phyloP scores from a whole-genome alignment of 2,329 filamentous ascomycete species.

The Fusarium nelsonii region DNA sequence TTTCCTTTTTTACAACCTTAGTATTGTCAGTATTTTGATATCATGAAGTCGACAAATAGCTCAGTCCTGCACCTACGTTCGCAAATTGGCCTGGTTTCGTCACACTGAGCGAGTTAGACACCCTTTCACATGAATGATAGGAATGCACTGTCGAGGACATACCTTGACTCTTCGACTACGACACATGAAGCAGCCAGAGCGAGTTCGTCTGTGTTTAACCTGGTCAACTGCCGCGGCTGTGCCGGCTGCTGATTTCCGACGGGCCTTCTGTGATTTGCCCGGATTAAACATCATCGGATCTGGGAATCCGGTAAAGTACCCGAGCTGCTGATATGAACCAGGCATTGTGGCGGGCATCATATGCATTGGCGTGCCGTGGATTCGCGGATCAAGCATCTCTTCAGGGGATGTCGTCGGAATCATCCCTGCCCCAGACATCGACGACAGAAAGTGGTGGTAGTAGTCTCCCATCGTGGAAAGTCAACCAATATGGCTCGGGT shows the following conservation, averaged over 20 bases:
- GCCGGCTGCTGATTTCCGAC: slow-evolving; percentile 61
- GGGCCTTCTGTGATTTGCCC: slow-evolving; percentile 62
- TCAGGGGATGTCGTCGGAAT: slow-evolving; percentile 56
- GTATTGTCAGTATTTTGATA: slow-evolving; percentile 23
- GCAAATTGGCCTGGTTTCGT: slow-evolving; percentile 88
- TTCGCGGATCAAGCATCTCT: slow-evolving; percentile 55
- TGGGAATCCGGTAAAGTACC: slow-evolving; percentile 64
- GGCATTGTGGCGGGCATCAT: slow-evolving; percentile 53
- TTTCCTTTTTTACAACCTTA: slow-evolving; percentile 90
- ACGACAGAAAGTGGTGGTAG: slow-evolving; percentile 68
- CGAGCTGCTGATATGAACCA: slow-evolving; percentile 60
- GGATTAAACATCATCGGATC: slow-evolving; percentile 63
- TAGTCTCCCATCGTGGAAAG: slow-evolving; percentile 64
- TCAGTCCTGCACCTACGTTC: slow-evolving; percentile 68
- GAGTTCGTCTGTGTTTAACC: slow-evolving; percentile 91
- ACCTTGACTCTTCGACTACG: slow-evolving; percentile 87
- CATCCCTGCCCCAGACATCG: slow-evolving; percentile 61
- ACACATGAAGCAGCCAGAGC: slow-evolving; percentile 95
- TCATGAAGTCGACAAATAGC: background rate
- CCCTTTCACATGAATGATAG: background rate
- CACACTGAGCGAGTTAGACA: slow-evolving; percentile 72
- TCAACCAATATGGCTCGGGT: slow-evolving; percentile 16
- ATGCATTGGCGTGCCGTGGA: slow-evolving; percentile 50
- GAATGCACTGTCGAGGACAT: slow-evolving; percentile 37
- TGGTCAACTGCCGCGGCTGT: slow-evolving; percentile 68